Conservation (phyloP, 257 asterid species). For the Solanum virginianum region DNA sequence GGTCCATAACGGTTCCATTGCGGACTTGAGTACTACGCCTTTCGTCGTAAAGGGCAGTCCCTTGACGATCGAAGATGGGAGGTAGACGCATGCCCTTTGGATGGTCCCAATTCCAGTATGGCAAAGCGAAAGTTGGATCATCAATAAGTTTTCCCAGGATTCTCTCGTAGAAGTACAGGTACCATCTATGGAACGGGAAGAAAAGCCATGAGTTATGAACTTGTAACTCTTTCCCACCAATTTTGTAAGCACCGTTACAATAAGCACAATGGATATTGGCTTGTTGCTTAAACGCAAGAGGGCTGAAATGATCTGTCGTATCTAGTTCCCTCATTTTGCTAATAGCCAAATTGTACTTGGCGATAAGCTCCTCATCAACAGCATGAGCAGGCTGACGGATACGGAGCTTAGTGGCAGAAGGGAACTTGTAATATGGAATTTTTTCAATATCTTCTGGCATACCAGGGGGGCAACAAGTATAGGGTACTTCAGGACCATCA, state of each 20-base stretch:
- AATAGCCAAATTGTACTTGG: conserved; percentile 1
- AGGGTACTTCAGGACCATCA: neutral
- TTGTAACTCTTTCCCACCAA: neutral
- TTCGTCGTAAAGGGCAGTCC: neutral
- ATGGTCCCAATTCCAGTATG: neutral
- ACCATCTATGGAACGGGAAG: conserved; percentile 19
- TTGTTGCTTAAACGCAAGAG: conserved; percentile 4
- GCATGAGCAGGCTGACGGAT: conserved; percentile 4
- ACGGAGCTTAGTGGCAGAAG: neutral
- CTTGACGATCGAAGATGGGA: neutral
- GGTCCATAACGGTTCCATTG: neutral
- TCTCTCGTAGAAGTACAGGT: conserved; percentile 7
- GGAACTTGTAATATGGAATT: neutral
- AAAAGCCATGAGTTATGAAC: neutral
- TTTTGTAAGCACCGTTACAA: conserved; percentile 4
- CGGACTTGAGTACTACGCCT: neutral
- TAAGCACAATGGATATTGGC: conserved; percentile 3
- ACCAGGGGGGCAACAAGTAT: neutral
- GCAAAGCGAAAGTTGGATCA: conserved; percentile 7
- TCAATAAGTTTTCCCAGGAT: neutral
- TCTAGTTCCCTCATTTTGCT: conserved; percentile 3
- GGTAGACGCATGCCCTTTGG: conserved; percentile 10
- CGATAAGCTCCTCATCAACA: neutral
- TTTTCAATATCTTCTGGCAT: neutral
- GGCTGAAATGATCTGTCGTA: neutral